Base-by-base conservation (phyloP, 2,329 filamentous ascomycete genomes). In the Drechslerella stenobrocha region DNA sequence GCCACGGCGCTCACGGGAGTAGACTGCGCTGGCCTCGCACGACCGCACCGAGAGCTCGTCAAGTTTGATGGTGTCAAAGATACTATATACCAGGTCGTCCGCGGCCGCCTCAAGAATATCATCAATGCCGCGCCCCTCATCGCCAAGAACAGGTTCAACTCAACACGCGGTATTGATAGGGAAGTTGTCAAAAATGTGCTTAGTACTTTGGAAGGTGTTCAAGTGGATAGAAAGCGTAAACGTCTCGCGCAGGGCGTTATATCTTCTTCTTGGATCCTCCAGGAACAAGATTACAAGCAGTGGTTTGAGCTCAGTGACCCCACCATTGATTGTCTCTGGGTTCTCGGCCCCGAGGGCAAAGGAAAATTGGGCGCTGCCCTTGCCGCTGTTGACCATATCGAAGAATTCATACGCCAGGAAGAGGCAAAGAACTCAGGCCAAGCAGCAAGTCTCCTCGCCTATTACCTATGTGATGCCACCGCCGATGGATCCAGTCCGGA, bases 51-150 rank as follows among this genome's bases (percentile, higher is more conserved):
- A 23, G 75, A 78, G 47, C 73, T 79, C 2, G 77, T 79, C 67
- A 79, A 78, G 52, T 79, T 79, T 15, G 75, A 77, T 8, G 76
- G 77, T 34, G 75, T 75, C 7, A 79, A 78, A 46, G 77, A 79
- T 32, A 70, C 73, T 0, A 72, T 74, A 7, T 79, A 74, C 71
- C 72, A 76, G 8, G 70, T 77, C 5, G 77, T 79, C 1, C 74
- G 76, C 22, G 75, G 76, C 4, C 76, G 74, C 0, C 35, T 79
- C 2, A 78, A 78, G 58, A 75, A 69, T 20, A 70, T 77, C 2
- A 76, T 79, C 6, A 75, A 77, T 2, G 74, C 74, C 0, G 77
- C 76, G 0, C 74, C 74, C 2, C 70, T 75, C 0, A 72, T 74
- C 0, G 77, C 76, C 3, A 79, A 77, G 59, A 75, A 74, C 11